A percentile compares a stretch with the other conserved stretches of the same genome.
phyloP scores from a whole-genome alignment of 2,329 filamentous ascomycete genomes.

The Fusarium sp. region DNA sequence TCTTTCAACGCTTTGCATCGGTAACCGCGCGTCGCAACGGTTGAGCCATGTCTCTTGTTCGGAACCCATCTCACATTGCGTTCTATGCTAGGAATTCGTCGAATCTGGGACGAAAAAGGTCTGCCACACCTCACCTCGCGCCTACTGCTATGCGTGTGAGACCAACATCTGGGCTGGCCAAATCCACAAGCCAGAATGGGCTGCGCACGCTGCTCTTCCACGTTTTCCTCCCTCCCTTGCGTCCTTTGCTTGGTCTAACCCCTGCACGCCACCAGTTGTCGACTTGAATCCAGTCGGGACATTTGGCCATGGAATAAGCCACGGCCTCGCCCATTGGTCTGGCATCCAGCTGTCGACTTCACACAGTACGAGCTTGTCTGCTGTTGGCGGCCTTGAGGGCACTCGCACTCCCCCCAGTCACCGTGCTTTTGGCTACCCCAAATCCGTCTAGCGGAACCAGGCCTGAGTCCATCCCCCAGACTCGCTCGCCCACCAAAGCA shows the following conservation, averaged over 20 bases:
- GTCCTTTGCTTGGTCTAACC: constrained; percentile 30
- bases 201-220: constrained; percentile 33
- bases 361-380: constrained; percentile 32
- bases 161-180: constrained; percentile 28
- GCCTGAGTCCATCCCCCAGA: constrained; percentile 32
- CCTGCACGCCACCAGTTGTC: constrained; percentile 36
- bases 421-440: constrained; percentile 42
- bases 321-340: constrained; percentile 28
- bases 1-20: constrained; percentile 19
- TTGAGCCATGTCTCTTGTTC: constrained; percentile 1
- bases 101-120: constrained; percentile 22
- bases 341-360: constrained; percentile 17
- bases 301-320: constrained; percentile 22
- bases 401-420: constrained; percentile 31
- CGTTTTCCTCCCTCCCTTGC: constrained; percentile 42
- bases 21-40: not conserved
- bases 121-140: constrained; percentile 28
- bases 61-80: not conserved
- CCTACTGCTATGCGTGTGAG: constrained; percentile 32
- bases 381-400: constrained; percentile 12
- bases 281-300: constrained; percentile 25
- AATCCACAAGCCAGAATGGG: constrained; percentile 17
- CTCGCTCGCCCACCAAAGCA: constrained; percentile 22
- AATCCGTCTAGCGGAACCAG: constrained; percentile 42
- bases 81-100: constrained; percentile 11